Evolutionary conservation across 1,139 yeast genomes (phyloP).

Genomic region (Kurtzmaniella quercitrusa): DNA sequence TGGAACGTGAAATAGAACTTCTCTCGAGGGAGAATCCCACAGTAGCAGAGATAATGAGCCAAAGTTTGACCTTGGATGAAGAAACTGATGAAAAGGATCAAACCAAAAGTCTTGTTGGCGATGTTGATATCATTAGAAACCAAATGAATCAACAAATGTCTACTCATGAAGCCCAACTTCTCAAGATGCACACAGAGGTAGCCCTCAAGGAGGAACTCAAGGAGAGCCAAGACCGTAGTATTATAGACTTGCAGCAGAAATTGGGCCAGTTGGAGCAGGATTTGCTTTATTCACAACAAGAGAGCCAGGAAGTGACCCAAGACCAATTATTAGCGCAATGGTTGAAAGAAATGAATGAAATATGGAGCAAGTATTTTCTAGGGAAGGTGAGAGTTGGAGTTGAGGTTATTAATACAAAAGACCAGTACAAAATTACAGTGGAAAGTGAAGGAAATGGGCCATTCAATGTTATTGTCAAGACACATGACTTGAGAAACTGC

Average conservation of each 20-base stretch:
- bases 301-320: conserved; percentile 5
- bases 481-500: background rate
- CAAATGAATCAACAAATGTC: background rate
- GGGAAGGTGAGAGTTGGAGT: background rate
- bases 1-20: conserved; percentile 5
- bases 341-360: conserved; percentile 26
- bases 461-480: background rate
- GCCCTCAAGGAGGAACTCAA: conserved; percentile 4
- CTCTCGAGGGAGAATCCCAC: conserved; percentile 1
- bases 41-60: background rate
- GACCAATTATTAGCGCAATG: conserved; percentile 24
- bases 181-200: conserved; percentile 4
- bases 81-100: background rate
- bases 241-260: conserved; percentile 10
- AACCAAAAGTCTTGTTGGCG: background rate
- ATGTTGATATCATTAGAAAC: background rate
- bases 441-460: background rate
- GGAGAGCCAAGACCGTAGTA: conserved; percentile 5
- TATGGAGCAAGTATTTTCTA: conserved; percentile 13
- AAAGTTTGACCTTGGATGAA: background rate
- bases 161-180: background rate
- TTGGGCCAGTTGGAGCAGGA: conserved; percentile 11
- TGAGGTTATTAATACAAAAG: background rate
- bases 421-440: background rate
- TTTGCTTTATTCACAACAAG: conserved; percentile 3